Percentiles rank a stretch among this genome's conserved stretches.
These are phyloP conservation scores for Musa itinerans DNA, from an alignment of 176 grass and related monocot species.

Conservation along the genomic window DNA sequence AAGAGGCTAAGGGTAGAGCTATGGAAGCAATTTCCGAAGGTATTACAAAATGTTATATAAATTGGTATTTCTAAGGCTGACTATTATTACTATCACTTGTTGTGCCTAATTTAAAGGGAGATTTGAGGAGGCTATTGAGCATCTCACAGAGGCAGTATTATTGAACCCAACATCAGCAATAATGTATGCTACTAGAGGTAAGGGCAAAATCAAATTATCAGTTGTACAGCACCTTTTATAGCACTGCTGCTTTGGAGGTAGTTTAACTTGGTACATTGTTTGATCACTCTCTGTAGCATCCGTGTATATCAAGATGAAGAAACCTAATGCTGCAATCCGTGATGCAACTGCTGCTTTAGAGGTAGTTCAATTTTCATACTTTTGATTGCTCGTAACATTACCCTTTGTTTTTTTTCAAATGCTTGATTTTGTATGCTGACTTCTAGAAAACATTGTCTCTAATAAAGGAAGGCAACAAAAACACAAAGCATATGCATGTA, in stretches of 20 bases:
- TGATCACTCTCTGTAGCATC: slow-evolving; percentile 39
- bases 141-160: slow-evolving; percentile 83
- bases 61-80: background rate
- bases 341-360: slow-evolving; percentile 86
- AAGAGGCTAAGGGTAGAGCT: slow-evolving; percentile 72
- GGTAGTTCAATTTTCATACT: slow-evolving; percentile 29
- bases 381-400: background rate
- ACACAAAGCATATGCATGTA: background rate
- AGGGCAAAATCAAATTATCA: background rate
- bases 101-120: slow-evolving; percentile 42
- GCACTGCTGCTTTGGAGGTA: background rate
- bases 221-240: background rate
- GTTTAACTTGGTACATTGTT: background rate
- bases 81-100: background rate
- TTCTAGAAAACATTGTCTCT: background rate
- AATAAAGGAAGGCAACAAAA: background rate
- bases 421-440: background rate
- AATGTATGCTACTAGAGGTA: slow-evolving; percentile 95
- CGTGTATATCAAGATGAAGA: slow-evolving; percentile 95
- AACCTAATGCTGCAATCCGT: slow-evolving; percentile 84
- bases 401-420: background rate
- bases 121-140: slow-evolving; percentile 67
- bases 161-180: slow-evolving; percentile 85
- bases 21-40: slow-evolving; percentile 90
- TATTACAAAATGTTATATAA: slow-evolving; percentile 5